Conservation (phyloP, 768 basidiomycete genomes). For the Leccinum obscurum region DNA sequence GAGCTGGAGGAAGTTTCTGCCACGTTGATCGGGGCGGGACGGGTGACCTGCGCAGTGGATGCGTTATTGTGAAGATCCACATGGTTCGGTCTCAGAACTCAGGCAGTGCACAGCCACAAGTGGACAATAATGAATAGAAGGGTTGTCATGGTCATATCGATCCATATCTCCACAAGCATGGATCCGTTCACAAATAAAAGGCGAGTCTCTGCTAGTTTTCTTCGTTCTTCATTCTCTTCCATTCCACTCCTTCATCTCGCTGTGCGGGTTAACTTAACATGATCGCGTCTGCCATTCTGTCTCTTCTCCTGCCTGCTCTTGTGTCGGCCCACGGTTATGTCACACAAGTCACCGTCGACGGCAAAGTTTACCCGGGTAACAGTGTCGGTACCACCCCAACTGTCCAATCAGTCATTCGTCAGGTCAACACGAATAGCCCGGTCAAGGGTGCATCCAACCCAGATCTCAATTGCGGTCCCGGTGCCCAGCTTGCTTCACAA, state of each 20-base stretch:
- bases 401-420: constrained; percentile 41
- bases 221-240: not conserved
- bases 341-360: constrained; percentile 29
- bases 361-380: constrained; percentile 31
- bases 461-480: constrained; percentile 56
- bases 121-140: not conserved
- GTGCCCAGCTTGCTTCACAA: constrained; percentile 46
- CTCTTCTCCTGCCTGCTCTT: constrained; percentile 24
- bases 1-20: no score
- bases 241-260: constrained; percentile 15
- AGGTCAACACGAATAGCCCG: constrained; percentile 43
- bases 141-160: not conserved
- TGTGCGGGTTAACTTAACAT: constrained; percentile 24
- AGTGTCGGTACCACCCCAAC: constrained; percentile 28
- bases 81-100: not conserved
- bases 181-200: not conserved
- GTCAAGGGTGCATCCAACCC: constrained; percentile 59
- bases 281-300: constrained; percentile 15
- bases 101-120: not conserved
- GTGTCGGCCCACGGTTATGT: constrained; percentile 33
- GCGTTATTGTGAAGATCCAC: not conserved
- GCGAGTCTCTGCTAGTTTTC: not conserved
- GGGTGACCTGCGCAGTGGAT: not conserved
- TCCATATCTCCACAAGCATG: not conserved
- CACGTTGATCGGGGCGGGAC: no score